Base-by-base conservation (phyloP, 495 filamentous ascomycete species). In the Viridothelium virens region DNA sequence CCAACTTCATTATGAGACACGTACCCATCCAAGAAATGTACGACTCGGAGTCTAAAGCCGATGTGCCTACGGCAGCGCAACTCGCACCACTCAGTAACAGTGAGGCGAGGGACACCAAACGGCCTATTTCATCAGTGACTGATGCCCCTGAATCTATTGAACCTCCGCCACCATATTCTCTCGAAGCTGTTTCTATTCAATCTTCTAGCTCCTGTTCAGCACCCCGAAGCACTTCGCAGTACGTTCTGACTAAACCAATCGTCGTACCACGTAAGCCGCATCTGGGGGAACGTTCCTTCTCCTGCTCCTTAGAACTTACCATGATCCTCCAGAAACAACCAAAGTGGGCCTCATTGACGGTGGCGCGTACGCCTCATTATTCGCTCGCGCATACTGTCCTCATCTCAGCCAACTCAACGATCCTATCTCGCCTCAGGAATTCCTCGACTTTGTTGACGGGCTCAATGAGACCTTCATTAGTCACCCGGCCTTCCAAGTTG, bases 361-460 rank as follows among this genome's bases (percentile, higher is more conserved):
- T 7, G 53, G 53, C 6, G 31, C 25, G 6, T 59, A 36, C 18
- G 53, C 53, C 10, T 59, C 53, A 5, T 31, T 31, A 9, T 59
- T 59, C 36, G 53, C 53, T 3, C 53, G 53, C 10, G 53, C 25
- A 7, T 59, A 59, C 31, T n/a, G 25, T 36, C 53, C 53, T 36
- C 36, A 3, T 18, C 36, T 59, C 10, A 31, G 11, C 53, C 11
- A 36, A n/a, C 31, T 59, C 10, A 18, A 11, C 7, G 18, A 59
- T 59, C 53, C 53, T 2, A 36, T 59, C 9, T 59, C 53, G 4
- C 18, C 53, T 7, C 5, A 59, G 36, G 53, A 59, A 31, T 59
- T 59, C 31, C 53, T 59, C 18, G 4, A 18, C 53, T 59, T 59
- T 59, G 36, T 59, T 18, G 53, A 59, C 31, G 53, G 53, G 25